Base-by-base conservation (phyloP, 257 asterid species). In the Petrea volubilis region DNA sequence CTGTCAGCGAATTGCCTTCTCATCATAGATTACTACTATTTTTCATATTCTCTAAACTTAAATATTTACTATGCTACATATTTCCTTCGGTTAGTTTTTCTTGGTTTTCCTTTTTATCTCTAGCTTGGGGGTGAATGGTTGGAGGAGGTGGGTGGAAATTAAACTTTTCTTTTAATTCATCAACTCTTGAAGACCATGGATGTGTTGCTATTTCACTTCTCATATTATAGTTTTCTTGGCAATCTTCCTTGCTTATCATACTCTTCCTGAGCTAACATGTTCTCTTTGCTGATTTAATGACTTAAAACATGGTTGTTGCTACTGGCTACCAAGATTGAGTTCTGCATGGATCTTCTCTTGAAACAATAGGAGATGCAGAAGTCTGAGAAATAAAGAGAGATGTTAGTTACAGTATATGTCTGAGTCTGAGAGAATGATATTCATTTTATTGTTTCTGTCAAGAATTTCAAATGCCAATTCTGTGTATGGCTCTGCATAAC, bases 1-100 rank as follows among this genome's bases (percentile, higher is more conserved):
- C 51, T 55, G 21, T 62, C 62, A 36, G 41, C 23, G 6, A 56
- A 51, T 63, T 61, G 49, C 34, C 6, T 40, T 73, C 60, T 38
- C 23, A 49, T 74, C 28, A 15, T 27, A 15, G 20, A 56, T 3
- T 13, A 47, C 34, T 11, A 13, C 64, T 33, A 21, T 3, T 46
- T 29, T 49, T 20, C 8, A 46, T 53, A 2, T 40, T 25, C 33
- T 36, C 31, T 40, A 40, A 27, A 53, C 56, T 15, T 27, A 49
- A 53, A 38, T 24, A 25, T 12, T 52, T 52, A 63, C 55, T 28
- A 46, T 20, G 50, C 34, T 36, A 9, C 0, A 0, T 60, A 7
- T 33, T 33, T 60, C 71, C 38, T 33, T 33, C 38, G 7, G 11
- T 7, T 36, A 6, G 17, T 17, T 60, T 60, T 20, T 33, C 9